Base-by-base conservation (phyloP, 805 yeast species). In the Cephaloascus albidus region DNA sequence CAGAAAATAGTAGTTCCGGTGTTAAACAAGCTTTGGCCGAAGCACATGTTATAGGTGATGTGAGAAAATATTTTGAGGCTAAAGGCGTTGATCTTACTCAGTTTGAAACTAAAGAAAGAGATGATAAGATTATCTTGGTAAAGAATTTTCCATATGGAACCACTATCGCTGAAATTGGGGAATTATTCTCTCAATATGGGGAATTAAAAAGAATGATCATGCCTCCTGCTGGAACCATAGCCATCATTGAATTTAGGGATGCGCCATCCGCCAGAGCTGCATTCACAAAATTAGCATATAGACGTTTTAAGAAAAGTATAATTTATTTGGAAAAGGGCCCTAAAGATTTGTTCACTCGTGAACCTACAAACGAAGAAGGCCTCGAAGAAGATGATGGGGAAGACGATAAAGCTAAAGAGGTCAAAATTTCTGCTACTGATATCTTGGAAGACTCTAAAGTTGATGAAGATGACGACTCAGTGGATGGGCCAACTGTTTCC, bases 1-100 rank as follows among this genome's bases (percentile, higher is more conserved):
- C 96, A 1, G 84, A 86, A 49, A 85, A 80, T 46, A 73, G 95
- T 5, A 79, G 72, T 43, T 83, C 95, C 38, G 97, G 96, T 1
- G 97, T 93, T 12, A 86, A 89, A 55, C 97, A 89, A 60, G 97
- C 98, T 0, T 72, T 93, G 45, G 97, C 98, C 0, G 98, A 93
- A 63, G 94, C 97, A 2, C 93, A 88, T 53, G 96, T 89, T 15
- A 81, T 93, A 52, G 93, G 89, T 35, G 93, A 83, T 58, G 95
- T 93, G 10, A 76, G 96, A 53, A 76, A 77, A 49, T 93, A 79
- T 60, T 93, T 93, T 58, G 95, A 87, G 57, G 60, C 67, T 18
- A 81, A 81, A 54, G 95, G 95, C 28, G 85, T 93, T 34, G 96
- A 90, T 63, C 64, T 93, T 43, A 69, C 81, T 2, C 72, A 78